Conservation (phyloP, 306 rosid genomes). For the Elaeagnus macrophylla region DNA sequence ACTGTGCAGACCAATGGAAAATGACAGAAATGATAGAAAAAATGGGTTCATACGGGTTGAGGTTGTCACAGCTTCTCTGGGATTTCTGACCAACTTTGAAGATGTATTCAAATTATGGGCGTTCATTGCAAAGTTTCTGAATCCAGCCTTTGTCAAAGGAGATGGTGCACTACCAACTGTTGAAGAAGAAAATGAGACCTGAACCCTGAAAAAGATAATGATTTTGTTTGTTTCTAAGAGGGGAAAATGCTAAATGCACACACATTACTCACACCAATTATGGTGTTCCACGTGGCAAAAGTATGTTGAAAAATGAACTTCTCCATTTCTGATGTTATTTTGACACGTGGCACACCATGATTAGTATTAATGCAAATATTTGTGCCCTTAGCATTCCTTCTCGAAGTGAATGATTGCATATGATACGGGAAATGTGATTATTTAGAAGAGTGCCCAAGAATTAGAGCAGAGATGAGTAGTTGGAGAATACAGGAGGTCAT, state of each 20-base stretch:
- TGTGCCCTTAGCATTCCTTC: no score
- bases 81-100: constrained; percentile 86
- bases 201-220: constrained; percentile 14
- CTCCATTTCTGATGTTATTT: background rate
- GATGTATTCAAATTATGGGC: constrained; percentile 92
- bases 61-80: constrained; percentile 83
- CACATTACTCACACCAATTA: no score
- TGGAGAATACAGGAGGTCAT: constrained; percentile 17
- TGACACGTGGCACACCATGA: background rate
- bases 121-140: constrained; percentile 78
- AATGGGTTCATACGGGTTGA: constrained; percentile 60
- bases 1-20: constrained; percentile 71
- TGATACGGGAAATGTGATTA: background rate
- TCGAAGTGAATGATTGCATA: no score
- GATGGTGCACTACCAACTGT: constrained; percentile 60
- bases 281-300: no score
- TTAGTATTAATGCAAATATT: no score
- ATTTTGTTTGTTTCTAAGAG: constrained; percentile 17
- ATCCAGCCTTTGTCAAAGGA: constrained; percentile 52
- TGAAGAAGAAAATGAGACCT: constrained; percentile 38
- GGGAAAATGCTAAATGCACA: background rate
- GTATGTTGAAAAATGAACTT: no score
- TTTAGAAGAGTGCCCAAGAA: constrained; percentile 9
- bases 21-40: constrained; percentile 49
- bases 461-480: constrained; percentile 11